These are phyloP conservation scores for Xerocomus potaroensis DNA, from an alignment of 768 basidiomycete species.

Conservation along the genomic window DNA sequence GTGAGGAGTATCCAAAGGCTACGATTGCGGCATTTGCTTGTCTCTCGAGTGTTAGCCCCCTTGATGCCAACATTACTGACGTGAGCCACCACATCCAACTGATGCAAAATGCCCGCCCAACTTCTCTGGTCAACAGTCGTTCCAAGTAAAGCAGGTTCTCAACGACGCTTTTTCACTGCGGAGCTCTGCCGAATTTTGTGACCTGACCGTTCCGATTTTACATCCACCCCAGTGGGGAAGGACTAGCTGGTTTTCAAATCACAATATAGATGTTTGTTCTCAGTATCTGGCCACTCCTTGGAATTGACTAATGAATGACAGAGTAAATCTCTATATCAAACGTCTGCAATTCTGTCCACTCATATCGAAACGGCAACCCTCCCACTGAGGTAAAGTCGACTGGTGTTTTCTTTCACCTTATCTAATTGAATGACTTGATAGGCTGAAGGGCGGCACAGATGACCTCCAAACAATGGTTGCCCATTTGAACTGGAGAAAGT, in stretches of 20 bases:
- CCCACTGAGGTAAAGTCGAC: conserved; percentile 48
- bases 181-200: conserved; percentile 44
- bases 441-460: conserved; percentile 32
- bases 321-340: conserved; percentile 40
- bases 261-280: conserved; percentile 16
- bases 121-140: conserved; percentile 25
- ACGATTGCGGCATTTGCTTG: conserved; percentile 55
- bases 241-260: conserved; percentile 23
- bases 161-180: conserved; percentile 63
- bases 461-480: conserved; percentile 43
- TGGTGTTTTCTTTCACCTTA: neutral
- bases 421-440: conserved; percentile 13
- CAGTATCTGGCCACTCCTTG: conserved; percentile 3
- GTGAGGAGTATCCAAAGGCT: conserved; percentile 67
- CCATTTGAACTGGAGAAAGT: conserved; percentile 50
- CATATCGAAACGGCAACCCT: conserved; percentile 57
- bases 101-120: conserved; percentile 2
- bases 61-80: conserved; percentile 35
- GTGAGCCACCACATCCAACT: conserved; percentile 33
- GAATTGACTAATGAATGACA: conserved; percentile 19
- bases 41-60: conserved; percentile 43
- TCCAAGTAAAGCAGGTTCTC: conserved; percentile 40
- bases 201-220: conserved; percentile 49
- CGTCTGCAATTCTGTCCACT: conserved; percentile 55
- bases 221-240: conserved; percentile 41